These are phyloP conservation scores for Botryosphaeria dothidea DNA, from an alignment of 2,329 filamentous ascomycete species.

Conservation along the genomic window DNA sequence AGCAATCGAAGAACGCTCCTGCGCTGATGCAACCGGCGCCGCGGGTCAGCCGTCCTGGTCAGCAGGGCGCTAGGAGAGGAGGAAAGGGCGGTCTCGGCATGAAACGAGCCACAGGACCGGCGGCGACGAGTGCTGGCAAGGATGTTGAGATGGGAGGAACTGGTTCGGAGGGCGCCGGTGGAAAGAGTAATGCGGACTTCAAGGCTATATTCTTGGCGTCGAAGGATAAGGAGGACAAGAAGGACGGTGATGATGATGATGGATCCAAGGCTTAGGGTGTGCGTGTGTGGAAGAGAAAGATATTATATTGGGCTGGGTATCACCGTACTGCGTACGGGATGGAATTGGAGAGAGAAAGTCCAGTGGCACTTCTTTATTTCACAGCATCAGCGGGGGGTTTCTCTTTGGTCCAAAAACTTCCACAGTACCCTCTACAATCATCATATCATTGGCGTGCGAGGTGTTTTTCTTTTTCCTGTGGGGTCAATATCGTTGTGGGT, in stretches of 20 bases:
- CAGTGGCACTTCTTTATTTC: background rate
- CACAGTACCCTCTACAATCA: background rate
- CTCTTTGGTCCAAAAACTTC: background rate
- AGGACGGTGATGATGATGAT: background rate
- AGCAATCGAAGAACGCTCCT: constrained; percentile 22
- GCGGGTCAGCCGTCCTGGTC: background rate
- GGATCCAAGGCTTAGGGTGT: background rate
- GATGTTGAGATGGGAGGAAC: constrained; percentile 13
- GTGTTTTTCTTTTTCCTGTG: background rate
- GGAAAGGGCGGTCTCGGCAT: constrained; percentile 5
- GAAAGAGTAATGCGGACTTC: constrained; percentile 15
- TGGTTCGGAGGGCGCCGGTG: background rate
- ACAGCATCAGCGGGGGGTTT: background rate
- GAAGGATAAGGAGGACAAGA: background rate
- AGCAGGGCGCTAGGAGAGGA: background rate
- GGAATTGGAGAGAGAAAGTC: background rate
- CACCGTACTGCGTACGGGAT: too few species aligned
- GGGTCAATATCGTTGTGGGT: too few species aligned
- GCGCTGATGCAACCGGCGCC: background rate
- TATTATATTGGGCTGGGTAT: too few species aligned
- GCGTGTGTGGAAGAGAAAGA: background rate
- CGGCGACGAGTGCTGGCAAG: background rate
- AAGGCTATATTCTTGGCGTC: constrained; percentile 12
- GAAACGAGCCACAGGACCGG: background rate
- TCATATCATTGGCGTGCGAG: constrained; percentile 1